Evolutionary conservation across 495 filamentous ascomycete genomes (phyloP).

Genomic region (Friedmanniomyces endolithicus): DNA sequence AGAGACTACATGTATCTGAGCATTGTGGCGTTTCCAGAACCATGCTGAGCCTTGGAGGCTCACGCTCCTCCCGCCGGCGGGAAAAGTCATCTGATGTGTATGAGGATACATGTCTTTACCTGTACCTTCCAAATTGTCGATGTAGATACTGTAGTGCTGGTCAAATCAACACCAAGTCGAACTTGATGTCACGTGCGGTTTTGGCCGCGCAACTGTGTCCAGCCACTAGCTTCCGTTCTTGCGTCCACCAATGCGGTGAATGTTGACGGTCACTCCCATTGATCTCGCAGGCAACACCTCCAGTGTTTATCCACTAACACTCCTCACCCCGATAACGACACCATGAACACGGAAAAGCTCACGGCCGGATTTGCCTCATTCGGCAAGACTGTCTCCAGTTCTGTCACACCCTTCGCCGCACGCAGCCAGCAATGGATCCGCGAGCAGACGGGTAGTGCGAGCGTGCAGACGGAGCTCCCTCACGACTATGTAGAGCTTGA

Average conservation of each 20-base stretch:
- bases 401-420: conserved; percentile 74
- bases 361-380: conserved; percentile 7
- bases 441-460: conserved; percentile 88
- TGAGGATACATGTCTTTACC: too few relatives aligned
- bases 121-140: too few relatives aligned
- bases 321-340: neutral
- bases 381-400: conserved; percentile 15
- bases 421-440: conserved; percentile 94
- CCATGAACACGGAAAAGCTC: conserved; percentile 19
- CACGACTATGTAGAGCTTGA: conserved; percentile 97
- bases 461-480: conserved; percentile 95
- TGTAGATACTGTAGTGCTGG: neutral
- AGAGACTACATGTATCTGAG: too few relatives aligned
- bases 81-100: too few relatives aligned
- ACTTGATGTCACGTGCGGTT: neutral
- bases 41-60: too few relatives aligned
- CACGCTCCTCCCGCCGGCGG: too few relatives aligned
- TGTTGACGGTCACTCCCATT: neutral
- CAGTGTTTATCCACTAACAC: neutral
- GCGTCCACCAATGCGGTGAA: neutral
- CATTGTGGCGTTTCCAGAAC: too few relatives aligned
- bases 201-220: neutral
- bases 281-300: neutral
- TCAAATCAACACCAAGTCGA: neutral
- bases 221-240: neutral